Evolutionary conservation across 2,329 filamentous ascomycete genomes (phyloP), one percentile per base, ranked within the genome.

Genomic region (Aspergillus pseudonomiae): DNA sequence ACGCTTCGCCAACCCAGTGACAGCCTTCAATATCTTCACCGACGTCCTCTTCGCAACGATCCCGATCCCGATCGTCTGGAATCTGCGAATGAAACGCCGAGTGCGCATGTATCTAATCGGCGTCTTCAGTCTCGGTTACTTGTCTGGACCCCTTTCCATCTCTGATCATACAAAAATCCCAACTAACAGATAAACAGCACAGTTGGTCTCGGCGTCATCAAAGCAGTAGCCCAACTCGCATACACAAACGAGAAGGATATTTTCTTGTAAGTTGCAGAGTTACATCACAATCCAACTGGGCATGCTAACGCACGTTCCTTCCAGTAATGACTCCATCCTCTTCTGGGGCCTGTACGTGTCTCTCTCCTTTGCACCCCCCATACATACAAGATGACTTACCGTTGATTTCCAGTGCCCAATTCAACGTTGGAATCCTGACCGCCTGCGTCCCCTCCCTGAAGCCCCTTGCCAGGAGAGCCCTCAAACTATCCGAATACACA

Each of bases 41-140:
- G 59, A 57, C 26, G 21, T 61, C n/a, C 52, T 61, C n/a, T 57
- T 61, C 26, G 59, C 54, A 24, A 61, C 59, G 10, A 14, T 61
- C 30, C 59, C 59, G 3, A 61, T 61, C n/a, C 59, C 59, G 1
- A 50, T 61, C 21, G 45, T 61, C 30, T 61, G 59, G 59, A 56
- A 39, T 16, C 41, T 61, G 6, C 59, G 56, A 12, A 61, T 61
- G 59, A 60, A 54, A 34, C 46, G 46, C 3, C 57, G 48, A n/a
- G 57, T 60, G 2, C 57, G 57, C 21, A 26, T 53, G 12, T 60
- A 60, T 24, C 16, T 60, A 4, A 60, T 60, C 46, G 46, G 57
- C 14, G 57, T 60, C 48, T 53, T 60, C 30, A 60, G 57, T 43
- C 57, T 60, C 32, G 57, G 57, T 9, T 60, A 60, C 46, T 41